Conservation (phyloP, 2,329 filamentous ascomycete genomes). For the Xylaria sp. region DNA sequence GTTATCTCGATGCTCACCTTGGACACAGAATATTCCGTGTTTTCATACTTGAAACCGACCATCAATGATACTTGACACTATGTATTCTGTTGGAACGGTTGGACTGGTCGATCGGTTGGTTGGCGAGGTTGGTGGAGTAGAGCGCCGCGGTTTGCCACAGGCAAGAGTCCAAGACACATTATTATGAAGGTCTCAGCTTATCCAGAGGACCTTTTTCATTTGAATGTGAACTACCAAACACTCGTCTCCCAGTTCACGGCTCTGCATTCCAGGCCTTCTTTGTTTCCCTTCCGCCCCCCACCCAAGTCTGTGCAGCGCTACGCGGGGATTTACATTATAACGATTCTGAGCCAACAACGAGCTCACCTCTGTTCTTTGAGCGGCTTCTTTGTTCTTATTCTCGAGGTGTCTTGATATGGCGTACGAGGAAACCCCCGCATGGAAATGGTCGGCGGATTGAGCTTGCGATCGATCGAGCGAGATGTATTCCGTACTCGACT, state of each 20-base stretch:
- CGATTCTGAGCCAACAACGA: constrained; percentile 24
- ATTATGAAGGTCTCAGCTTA: constrained; percentile 16
- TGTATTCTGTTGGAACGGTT: not conserved
- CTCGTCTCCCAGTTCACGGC: constrained; percentile 22
- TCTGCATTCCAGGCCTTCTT: constrained; percentile 29
- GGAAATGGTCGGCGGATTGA: constrained; percentile 15
- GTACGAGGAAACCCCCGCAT: constrained; percentile 9
- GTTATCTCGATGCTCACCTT: too few relatives aligned
- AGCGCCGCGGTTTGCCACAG: not conserved
- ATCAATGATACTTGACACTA: not conserved
- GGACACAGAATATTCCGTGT: too few relatives aligned
- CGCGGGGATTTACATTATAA: constrained; percentile 21
- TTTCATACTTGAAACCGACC: too few relatives aligned
- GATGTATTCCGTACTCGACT: constrained; percentile 10
- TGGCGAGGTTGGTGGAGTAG: not conserved
- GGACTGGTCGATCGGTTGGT: not conserved
- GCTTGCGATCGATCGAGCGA: constrained; percentile 14
- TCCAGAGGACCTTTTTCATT: constrained; percentile 9
- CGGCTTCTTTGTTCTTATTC: constrained; percentile 22
- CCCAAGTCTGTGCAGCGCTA: constrained; percentile 12
- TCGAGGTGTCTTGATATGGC: constrained; percentile 20
- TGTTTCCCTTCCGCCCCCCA: constrained; percentile 20
- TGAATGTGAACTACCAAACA: constrained; percentile 4
- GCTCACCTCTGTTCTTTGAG: constrained; percentile 27
- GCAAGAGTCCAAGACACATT: not conserved